Percentiles rank a stretch among this genome's conserved stretches.
phyloP scores from a whole-genome alignment of 257 asterid genomes.

The Dorcoceras hygrometricum region DNA sequence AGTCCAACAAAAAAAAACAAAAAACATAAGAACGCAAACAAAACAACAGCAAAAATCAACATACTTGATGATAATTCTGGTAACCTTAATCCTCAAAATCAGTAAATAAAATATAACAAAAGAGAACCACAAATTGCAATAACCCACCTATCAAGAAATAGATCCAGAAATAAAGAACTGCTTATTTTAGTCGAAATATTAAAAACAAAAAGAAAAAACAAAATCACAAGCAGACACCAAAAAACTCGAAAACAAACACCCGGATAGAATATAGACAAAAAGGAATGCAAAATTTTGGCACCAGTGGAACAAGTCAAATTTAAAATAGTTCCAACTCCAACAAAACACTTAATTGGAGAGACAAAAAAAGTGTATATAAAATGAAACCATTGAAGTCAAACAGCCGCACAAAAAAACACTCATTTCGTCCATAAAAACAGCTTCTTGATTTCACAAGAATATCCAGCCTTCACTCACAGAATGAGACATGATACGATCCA shows the following conservation, averaged over 20 bases:
- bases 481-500: constrained; percentile 97
- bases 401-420: constrained; percentile 1
- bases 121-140: neutral
- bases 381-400: neutral
- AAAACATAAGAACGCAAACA: neutral
- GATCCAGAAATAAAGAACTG: neutral
- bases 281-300: constrained; percentile 1
- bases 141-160: neutral
- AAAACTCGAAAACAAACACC: constrained; percentile 17
- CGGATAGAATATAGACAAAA: constrained; percentile 33
- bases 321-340: neutral
- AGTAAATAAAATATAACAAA: constrained; percentile 3
- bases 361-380: neutral
- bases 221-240: neutral
- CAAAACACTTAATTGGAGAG: constrained; percentile 2
- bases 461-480: constrained; percentile 56
- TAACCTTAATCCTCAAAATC: neutral
- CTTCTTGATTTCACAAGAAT: constrained; percentile 3
- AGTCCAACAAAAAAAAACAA: constrained; percentile 6
- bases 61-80: neutral
- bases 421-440: neutral
- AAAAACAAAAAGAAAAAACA: too few relatives aligned
- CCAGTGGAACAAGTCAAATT: constrained; percentile 24
- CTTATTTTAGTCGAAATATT: neutral
- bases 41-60: constrained; percentile 10